Evolutionary conservation across 257 asterid genomes (phyloP), one percentile per base, ranked within the genome.

Genomic region (Solanum etuberosum): DNA sequence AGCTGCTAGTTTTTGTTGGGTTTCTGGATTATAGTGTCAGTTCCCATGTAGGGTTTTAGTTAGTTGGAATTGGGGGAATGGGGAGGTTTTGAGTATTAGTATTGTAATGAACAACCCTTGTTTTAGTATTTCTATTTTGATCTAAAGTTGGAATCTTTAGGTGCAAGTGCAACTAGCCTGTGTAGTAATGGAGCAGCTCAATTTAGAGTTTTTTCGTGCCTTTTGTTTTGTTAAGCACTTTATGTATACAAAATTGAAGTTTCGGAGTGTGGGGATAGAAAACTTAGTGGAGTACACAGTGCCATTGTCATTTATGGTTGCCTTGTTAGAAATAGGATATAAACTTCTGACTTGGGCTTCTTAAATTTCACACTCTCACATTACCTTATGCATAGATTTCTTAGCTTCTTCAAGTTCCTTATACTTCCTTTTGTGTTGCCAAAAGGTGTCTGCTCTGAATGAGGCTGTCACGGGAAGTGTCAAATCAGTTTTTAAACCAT

Each of bases 381-480:
- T 48, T 42, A 76, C 32, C 59, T 63, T 87, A 27, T 43, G 43
- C 68, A 38, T 46, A 37, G 18, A 37, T 83, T 48, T 38, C 34
- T 23, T 67, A 82, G 85, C 37, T 29, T 25, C 63, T 67, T 51
- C 89, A 63, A 29, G 42, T 83, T 82, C 86, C 12, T 31, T 80
- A 82, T 3, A 42, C 61, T 82, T 68, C 5, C 12, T 32, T 40
- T 81, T 81, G 9, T 83, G 88, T 87, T 61, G 85, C 83, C 80
- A 43, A 18, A 89, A 97, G 99, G 99, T 94, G 43, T 92, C 98
- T 88, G 98, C 98, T 4, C 86, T 97, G 91, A 97, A 97, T 86
- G 99, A 97, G 89, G 93, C 98, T 90, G 94, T 92, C 88, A 80
- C 94, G 70, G 99, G 98, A 89, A 97, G 98, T 89, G 98, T 90